Evolutionary conservation across 305 asterid species (phyloP).

Genomic region (Fraxinus sp.): DNA sequence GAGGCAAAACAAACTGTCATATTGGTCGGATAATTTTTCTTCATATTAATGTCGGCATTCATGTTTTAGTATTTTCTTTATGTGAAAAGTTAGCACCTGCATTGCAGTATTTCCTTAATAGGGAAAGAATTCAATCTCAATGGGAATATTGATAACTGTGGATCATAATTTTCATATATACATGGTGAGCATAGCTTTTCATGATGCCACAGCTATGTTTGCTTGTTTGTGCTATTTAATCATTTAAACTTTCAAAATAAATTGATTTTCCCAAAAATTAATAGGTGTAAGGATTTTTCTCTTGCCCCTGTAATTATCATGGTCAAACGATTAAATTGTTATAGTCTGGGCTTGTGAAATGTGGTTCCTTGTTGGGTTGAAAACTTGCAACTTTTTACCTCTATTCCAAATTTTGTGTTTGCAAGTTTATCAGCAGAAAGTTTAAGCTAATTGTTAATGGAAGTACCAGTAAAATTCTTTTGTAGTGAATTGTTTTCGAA

Average conservation of each 20-base stretch:
- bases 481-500: not conserved
- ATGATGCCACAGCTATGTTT: not conserved
- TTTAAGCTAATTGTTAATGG: not conserved
- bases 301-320: not conserved
- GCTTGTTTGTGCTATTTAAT: not conserved
- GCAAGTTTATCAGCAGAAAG: constrained; percentile 4
- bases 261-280: not conserved
- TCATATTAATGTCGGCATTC: not conserved
- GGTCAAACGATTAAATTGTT: not conserved
- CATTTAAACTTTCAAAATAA: not conserved
- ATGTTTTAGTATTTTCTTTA: constrained; percentile 1
- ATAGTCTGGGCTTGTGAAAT: not conserved
- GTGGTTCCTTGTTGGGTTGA: constrained; percentile 16
- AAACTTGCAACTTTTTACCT: not conserved
- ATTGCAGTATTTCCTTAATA: not conserved
- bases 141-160: not conserved
- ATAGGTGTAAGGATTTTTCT: not conserved
- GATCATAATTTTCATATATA: not conserved
- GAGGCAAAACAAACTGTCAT: constrained; percentile 1
- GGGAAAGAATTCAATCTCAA: constrained; percentile 14
- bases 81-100: not conserved
- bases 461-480: not conserved
- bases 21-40: constrained; percentile 2
- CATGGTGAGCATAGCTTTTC: not conserved
- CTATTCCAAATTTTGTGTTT: constrained; percentile 13